phyloP scores from a whole-genome alignment of 805 yeast genomes.

The Cyberlindnera saturnus region DNA sequence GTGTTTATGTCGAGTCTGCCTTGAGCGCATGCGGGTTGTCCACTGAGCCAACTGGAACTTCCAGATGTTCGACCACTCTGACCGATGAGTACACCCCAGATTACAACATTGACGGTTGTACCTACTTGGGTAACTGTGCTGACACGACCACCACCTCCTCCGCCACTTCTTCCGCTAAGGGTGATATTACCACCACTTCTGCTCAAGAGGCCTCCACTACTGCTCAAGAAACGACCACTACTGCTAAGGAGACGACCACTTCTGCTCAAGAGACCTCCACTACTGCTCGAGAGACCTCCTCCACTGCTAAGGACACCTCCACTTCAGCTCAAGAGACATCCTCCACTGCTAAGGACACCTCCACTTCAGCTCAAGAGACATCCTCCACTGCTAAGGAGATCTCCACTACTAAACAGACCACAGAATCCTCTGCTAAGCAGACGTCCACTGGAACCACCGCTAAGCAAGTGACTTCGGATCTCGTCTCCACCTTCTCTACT shows the following conservation, averaged over 20 bases:
- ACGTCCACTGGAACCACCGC: not conserved
- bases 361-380: constrained; percentile 7
- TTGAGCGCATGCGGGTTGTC: constrained; percentile 22
- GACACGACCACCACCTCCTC: constrained; percentile 22
- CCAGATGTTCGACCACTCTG: constrained; percentile 22
- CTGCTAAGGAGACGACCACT: constrained; percentile 7
- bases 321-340: constrained; percentile 12
- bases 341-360: constrained; percentile 1
- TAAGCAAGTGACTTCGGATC: constrained; percentile 3
- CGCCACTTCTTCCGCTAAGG: not conserved
- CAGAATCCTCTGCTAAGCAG: not conserved
- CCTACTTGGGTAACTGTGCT: constrained; percentile 31
- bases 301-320: constrained; percentile 2
- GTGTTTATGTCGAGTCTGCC: constrained; percentile 22
- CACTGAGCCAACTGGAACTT: constrained; percentile 28
- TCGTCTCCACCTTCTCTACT: not conserved
- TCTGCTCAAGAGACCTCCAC: constrained; percentile 4
- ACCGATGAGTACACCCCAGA: constrained; percentile 7
- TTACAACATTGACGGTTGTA: constrained; percentile 20
- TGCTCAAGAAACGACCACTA: constrained; percentile 5
- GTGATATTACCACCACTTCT: constrained; percentile 8
- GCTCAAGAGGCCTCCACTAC: constrained; percentile 8
- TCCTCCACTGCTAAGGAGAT: not conserved
- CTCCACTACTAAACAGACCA: not conserved
- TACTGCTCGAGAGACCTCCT: not conserved